These are phyloP conservation scores for Ophiostoma fasciatum DNA, from an alignment of 2,329 filamentous ascomycete genomes.

Conservation along the genomic window DNA sequence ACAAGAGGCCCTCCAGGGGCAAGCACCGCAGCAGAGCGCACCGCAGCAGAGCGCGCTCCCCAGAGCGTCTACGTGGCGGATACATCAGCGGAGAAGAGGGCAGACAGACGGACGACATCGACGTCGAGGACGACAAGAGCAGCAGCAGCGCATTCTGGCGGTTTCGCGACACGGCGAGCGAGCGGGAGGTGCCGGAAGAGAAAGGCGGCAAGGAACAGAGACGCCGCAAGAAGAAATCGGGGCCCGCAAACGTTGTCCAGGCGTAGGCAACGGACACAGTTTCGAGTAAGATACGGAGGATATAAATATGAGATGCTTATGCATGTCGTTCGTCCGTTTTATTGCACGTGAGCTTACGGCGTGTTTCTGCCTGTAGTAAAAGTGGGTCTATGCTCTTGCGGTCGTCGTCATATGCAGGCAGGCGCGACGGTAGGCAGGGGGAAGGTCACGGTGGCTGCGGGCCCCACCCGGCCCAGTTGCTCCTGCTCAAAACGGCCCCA, in stretches of 20 bases:
- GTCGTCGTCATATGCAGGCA: conserved; percentile 10
- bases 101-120: background rate
- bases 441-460: conserved; percentile 5
- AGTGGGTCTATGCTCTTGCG: conserved; percentile 3
- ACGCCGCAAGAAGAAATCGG: no score
- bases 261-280: no score
- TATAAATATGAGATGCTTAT: no score
- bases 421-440: conserved; percentile 9
- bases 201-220: no score
- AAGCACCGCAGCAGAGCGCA: background rate
- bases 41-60: background rate
- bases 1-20: no score
- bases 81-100: background rate
- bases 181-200: no score
- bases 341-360: background rate
- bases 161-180: conserved; percentile 7
- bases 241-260: no score
- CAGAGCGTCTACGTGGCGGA: background rate
- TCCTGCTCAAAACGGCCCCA: no score
- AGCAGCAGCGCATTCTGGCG: conserved; percentile 7
- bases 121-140: background rate
- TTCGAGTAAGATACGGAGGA: no score
- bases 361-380: conserved; percentile 2
- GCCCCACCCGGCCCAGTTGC: conserved; percentile 7
- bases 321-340: no score